A percentile compares a stretch with the other conserved stretches of the same genome.
phyloP scores from a whole-genome alignment of 106 monocot genomes.

The Acanthochlamys bracteata region DNA sequence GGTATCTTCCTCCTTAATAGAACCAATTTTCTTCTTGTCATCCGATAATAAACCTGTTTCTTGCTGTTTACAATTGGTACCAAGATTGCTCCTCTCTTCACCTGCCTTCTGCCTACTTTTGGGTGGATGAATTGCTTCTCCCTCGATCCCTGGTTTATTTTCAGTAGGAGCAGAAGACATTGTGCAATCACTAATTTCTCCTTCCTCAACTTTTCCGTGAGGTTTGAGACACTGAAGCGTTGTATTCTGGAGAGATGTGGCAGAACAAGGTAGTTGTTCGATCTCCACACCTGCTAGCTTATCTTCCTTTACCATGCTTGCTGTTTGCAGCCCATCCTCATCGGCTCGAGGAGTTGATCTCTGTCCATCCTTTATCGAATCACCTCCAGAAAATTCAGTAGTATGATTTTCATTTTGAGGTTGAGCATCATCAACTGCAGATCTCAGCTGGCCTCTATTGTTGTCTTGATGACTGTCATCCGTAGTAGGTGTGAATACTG shows the following conservation, averaged over 20 bases:
- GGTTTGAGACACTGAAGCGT: neutral
- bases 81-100: neutral
- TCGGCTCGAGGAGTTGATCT: neutral
- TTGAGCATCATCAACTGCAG: neutral
- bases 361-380: slow-evolving; percentile 2
- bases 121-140: slow-evolving; percentile 2
- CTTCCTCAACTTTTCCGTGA: neutral
- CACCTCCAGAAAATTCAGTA: neutral
- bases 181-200: neutral
- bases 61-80: slow-evolving; percentile 4
- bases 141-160: slow-evolving; percentile 15
- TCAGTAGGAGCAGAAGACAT: neutral
- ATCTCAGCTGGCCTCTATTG: slow-evolving; percentile 6
- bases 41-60: neutral
- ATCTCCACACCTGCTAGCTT: slow-evolving; percentile 2
- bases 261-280: slow-evolving; percentile 3
- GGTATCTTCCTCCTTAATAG: slow-evolving; percentile 5
- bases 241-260: neutral
- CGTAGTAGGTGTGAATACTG: neutral
- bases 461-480: slow-evolving; percentile 2
- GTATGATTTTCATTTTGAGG: neutral
- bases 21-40: slow-evolving; percentile 14
- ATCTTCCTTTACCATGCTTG: neutral
- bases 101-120: slow-evolving; percentile 3
- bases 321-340: slow-evolving; percentile 6